Base-by-base conservation (phyloP, 768 basidiomycete species). In the Hortiboletus flavorubellus region DNA sequence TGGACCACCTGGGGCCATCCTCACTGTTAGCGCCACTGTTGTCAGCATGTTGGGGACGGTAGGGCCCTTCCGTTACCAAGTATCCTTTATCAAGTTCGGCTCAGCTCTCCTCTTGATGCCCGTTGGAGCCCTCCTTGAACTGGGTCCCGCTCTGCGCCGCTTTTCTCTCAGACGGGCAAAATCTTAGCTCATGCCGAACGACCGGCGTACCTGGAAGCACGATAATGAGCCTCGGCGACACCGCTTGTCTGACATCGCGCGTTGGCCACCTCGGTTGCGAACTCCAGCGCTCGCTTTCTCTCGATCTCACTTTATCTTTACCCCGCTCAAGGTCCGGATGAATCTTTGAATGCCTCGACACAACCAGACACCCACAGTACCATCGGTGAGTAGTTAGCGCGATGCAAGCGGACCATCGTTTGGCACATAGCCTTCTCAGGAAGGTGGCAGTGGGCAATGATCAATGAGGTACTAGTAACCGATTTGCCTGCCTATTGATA, bases 191-290 rank as follows among this genome's bases (percentile, higher is more conserved):
- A 33, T 47, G 16, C 33, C 51, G 18, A 46, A 44, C 23, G n/a
- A n/a, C n/a, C 2, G 26, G 33, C 10, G 58, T 56, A 38, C 58
- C 52, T 54, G 52, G 35, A 5, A 12, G 15, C 33, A 33, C 11
- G 33, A 29, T 14, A 45, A 53, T n/a, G 39, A 38, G 12, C 41
- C 38, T 21, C 21, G 21, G 21, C 43, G 55, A 61, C 59, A 30
- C 49, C 62, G 59, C 62, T 57, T 63, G 53, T 48, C 50, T 53
- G 43, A 46, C 50, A 41, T 40, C 6, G 11, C 46, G 44, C 46
- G 16, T 35, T 49, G 33, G 39, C 38, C 15, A 35, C 7, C 29
- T 55, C 46, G 43, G 51, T 41, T 55, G 55, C 38, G 8, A 31
- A 26, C 12, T 29, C 18, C 18, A 29, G 44, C 16, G 12, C 21